Evolutionary conservation across 2,329 filamentous ascomycete genomes (phyloP), one percentile per base, ranked within the genome.

Genomic region (Cladosporium sp.): DNA sequence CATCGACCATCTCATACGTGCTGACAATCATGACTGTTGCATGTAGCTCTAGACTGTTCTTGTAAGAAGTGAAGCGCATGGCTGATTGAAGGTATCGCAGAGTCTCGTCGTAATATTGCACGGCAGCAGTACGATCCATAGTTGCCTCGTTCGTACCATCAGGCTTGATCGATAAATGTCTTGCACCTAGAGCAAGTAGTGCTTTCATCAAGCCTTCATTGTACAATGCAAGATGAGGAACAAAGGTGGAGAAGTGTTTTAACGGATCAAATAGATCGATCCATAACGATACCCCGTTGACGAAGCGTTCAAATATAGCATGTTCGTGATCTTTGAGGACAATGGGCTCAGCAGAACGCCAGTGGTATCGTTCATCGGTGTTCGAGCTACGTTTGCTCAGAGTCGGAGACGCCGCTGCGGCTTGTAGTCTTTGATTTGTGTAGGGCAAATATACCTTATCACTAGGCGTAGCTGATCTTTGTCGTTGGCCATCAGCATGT

Each of bases 1-100:
- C 80, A 53, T 84, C 81, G n/a, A 86, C 78, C 84, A 87, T 87
- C 68, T 87, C 84, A 61, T 86, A 87, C 0, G 82, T 83, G 12
- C 81, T 84, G 28, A 87, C 81, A 15, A 86, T 75, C 0, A 86
- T 71, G 0, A 82, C 79, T 0, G 83, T 87, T 0, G 81, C 79
- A 25, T 85, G 75, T 0, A 87, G 72, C 64, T 87, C 84, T 12
- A 76, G 75, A 25, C 80, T 83, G 47, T 77, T 78, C 5, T 80
- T 80, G 64, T 86, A 87, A 0, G 77, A 80, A 1, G 78, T 74
- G 62, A 83, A 83, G 10, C 80, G 76, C 68, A 87, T 79, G 0
- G 84, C 82, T 35, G 80, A 79, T 50, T 83, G 82, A 0, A 86
- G 72, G 60, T 86, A 87, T 50, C 83, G 80, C 0, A 87, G 71